A percentile compares a stretch with the other conserved stretches of the same genome.
Evolutionary conservation across 805 yeast species (phyloP).

Genomic region (Torulaspora maleeae): DNA sequence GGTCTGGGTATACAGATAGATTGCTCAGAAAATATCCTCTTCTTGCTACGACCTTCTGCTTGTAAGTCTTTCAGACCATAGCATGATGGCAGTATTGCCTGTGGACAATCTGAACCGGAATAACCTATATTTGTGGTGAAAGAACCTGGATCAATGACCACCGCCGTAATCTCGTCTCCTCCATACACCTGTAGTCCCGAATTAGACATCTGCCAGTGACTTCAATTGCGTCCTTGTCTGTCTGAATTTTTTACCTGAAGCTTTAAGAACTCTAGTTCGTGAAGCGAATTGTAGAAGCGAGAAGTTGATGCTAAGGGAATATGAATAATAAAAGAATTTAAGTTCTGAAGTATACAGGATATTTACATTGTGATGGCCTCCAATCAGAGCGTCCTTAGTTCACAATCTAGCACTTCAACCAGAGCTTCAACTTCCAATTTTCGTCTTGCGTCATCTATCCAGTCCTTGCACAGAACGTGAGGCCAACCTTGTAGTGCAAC

Average conservation of each 20-base stretch:
- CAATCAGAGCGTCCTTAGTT: conserved; percentile 46
- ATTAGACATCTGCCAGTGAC: conserved; percentile 25
- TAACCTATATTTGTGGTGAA: conserved; percentile 78
- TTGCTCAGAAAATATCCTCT: conserved; percentile 36
- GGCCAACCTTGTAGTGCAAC: conserved; percentile 90
- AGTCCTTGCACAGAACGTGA: conserved; percentile 81
- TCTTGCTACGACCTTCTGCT: conserved; percentile 14
- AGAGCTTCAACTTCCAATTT: conserved; percentile 84
- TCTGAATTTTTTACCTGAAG: not conserved
- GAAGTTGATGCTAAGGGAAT: conserved; percentile 2
- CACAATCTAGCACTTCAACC: conserved; percentile 62
- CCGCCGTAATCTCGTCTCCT: conserved; percentile 80
- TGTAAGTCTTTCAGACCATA: conserved; percentile 41
- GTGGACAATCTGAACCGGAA: conserved; percentile 90
- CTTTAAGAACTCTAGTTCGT: not conserved
- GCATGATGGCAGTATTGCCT: conserved; percentile 65
- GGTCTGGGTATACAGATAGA: conserved; percentile 49
- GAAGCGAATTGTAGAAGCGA: not conserved
- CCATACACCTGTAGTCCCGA: conserved; percentile 51
- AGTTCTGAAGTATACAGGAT: conserved; percentile 3
- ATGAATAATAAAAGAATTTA: conserved; percentile 2
- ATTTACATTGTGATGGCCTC: conserved; percentile 9
- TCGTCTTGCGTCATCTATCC: conserved; percentile 86
- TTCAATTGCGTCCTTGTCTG: not conserved
- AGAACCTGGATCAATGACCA: conserved; percentile 90